Evolutionary conservation across 768 basidiomycete species (phyloP), one percentile per base, ranked within the genome.

Genomic region (Xanthoconium stramineum): DNA sequence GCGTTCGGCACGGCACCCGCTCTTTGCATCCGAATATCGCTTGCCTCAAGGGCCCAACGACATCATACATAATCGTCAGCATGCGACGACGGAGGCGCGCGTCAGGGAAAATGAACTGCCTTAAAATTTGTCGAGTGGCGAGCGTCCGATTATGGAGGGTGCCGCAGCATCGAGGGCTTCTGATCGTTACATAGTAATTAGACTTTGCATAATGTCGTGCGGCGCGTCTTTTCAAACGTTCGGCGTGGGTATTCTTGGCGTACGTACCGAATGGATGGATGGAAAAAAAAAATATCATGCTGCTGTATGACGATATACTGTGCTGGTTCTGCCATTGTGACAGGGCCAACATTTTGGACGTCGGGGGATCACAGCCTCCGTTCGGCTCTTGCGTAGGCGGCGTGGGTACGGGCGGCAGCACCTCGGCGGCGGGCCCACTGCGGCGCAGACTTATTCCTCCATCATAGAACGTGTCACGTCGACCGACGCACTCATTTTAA

Each of bases 161-260:
- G 14, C 47, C 53, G n/a, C 47, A 50, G 47, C 28, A 12, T 32
- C 33, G 35, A 29, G 4, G 28, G 38, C 24, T 44, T 32, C 53
- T 17, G 14, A 37, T 56, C 28, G 9, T 35, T 3, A 14, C 15
- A 11, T 7, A 53, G 14, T 32, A 17, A 61, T 61, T 61, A 62
- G 49, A 42, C 50, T 53, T 59, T 53, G 57, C 36, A 19, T n/a
- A 10, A 13, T 37, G 17, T 38, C 29, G 35, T 30, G 36, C 36
- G 12, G 28, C 15, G 30, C 12, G 29, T 20, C 33, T 17, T 32
- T 29, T 36, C 50, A 12, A 14, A 11, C n/a, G 24, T 39, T 39
- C 51, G 51, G 55, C 36, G 43, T 45, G 43, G 40, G 47, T 45
- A 20, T 45, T 38, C 48, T 55, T 35, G 53, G 47, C 47, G 28